Evolutionary conservation across 192 early-diverging fungal genomes (phyloP).

Genomic region (Mortierella claussenii): DNA sequence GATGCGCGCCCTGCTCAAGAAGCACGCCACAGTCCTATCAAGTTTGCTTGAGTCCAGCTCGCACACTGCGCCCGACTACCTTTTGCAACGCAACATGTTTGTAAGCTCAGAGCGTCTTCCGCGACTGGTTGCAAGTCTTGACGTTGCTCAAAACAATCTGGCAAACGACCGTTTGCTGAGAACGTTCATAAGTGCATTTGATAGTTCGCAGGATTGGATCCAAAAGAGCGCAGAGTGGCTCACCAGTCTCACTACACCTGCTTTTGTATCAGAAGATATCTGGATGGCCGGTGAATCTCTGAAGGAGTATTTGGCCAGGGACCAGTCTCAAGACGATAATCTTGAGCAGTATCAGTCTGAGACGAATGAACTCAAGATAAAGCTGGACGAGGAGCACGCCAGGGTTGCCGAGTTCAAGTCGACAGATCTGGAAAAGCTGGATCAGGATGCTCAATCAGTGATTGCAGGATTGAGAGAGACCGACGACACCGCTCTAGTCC

Average conservation of each 20-base stretch:
- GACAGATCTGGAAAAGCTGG: slow-evolving; percentile 5
- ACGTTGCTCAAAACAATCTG: slow-evolving; percentile 14
- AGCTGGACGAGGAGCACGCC: slow-evolving; percentile 31
- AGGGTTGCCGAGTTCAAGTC: slow-evolving; percentile 24
- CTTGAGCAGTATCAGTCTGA: slow-evolving; percentile 13
- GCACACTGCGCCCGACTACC: slow-evolving; percentile 23
- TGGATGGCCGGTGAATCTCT: slow-evolving; percentile 20
- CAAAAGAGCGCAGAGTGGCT: slow-evolving; percentile 34
- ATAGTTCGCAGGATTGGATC: slow-evolving; percentile 13
- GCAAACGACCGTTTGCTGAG: slow-evolving; percentile 33
- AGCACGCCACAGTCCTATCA: slow-evolving; percentile 10
- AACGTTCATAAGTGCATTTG: slow-evolving; percentile 16
- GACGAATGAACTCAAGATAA: slow-evolving; percentile 5
- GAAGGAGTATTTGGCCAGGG: slow-evolving; percentile 23
- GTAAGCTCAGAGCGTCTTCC: slow-evolving; percentile 11
- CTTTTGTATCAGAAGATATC: slow-evolving; percentile 38
- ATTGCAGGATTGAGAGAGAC: slow-evolving; percentile 23
- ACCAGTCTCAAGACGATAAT: slow-evolving; percentile 16
- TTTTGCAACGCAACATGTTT: slow-evolving; percentile 7
- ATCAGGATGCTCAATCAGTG: slow-evolving; percentile 16
- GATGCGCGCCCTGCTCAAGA: slow-evolving; percentile 18
- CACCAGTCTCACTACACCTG: slow-evolving; percentile 11
- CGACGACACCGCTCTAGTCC: slow-evolving; percentile 10
- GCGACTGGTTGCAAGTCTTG: slow-evolving; percentile 2
- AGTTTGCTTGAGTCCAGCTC: slow-evolving; percentile 21